Conservation (phyloP, 2,329 filamentous ascomycete genomes). For the Penicillium decumbens region DNA sequence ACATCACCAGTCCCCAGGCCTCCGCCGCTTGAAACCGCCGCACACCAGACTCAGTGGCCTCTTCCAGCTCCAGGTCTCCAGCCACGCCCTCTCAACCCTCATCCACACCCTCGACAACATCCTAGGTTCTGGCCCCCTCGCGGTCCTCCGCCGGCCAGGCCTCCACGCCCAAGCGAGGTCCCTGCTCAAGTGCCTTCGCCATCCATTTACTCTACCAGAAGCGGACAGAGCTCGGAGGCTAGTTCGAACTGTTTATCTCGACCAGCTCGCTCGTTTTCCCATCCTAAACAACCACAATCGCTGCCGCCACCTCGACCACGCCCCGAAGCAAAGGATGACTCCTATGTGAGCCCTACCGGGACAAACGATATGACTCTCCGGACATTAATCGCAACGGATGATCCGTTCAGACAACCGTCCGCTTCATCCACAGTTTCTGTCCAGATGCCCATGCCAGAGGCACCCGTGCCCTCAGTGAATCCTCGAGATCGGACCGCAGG, state of each 20-base stretch:
- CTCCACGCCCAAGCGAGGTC: conserved; percentile 35
- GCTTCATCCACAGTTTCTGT: conserved; percentile 29
- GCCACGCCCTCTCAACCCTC: conserved; percentile 23
- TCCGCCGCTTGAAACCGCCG: conserved; percentile 15
- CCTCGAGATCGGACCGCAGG: conserved; percentile 27
- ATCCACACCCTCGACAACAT: conserved; percentile 29
- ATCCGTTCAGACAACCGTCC: conserved; percentile 27
- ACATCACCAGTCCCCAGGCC: conserved; percentile 9
- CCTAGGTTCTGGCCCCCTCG: conserved; percentile 27
- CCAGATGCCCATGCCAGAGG: conserved; percentile 21
- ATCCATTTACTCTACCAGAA: conserved; percentile 34
- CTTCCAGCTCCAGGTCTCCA: conserved; percentile 32
- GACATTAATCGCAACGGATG: conserved; percentile 28
- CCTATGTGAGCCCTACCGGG: conserved; percentile 20
- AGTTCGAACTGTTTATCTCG: conserved; percentile 22
- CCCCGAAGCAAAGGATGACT: conserved; percentile 16
- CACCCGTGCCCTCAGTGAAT: conserved; percentile 16
- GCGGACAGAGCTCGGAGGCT: conserved; percentile 23
- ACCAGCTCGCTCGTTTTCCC: conserved; percentile 27
- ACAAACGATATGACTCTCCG: conserved; percentile 23
- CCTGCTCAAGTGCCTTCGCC: conserved; percentile 31
- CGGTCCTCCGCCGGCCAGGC: conserved; percentile 41
- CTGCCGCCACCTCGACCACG: conserved; percentile 8
- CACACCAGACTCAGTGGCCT: conserved; percentile 45
- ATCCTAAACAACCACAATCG: conserved; percentile 21